Conservation (phyloP, 495 filamentous ascomycete genomes). For the Polyplosphaeria fusca region DNA sequence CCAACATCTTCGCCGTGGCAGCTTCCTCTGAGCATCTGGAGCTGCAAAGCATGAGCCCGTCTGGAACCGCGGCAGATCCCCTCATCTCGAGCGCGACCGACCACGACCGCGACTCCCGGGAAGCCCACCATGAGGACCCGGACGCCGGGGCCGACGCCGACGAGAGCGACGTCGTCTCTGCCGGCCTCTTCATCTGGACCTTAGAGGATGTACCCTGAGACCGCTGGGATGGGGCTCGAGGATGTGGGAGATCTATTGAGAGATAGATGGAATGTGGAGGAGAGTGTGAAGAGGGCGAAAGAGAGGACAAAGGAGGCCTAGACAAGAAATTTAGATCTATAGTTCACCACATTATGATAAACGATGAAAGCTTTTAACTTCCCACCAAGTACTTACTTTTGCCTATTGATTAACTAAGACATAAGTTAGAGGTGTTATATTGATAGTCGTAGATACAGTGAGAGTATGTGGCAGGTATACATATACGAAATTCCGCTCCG, state of each 20-base stretch:
- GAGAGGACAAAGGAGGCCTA: background rate
- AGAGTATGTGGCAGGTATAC: no score
- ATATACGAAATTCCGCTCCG: no score
- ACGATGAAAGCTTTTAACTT: background rate
- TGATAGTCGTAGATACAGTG: no score
- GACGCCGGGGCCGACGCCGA: constrained; percentile 6
- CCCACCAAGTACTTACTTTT: no score
- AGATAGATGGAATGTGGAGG: constrained; percentile 68
- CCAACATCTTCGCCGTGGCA: background rate
- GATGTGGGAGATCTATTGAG: constrained; percentile 72
- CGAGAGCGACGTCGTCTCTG: constrained; percentile 18
- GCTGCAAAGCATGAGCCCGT: constrained; percentile 24
- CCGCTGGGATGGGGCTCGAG: constrained; percentile 74
- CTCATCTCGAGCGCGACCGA: constrained; percentile 15
- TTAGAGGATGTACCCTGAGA: constrained; percentile 80
- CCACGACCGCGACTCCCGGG: background rate
- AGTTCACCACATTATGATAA: background rate
- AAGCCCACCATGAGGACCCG: background rate
- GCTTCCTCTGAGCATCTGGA: constrained; percentile 17
- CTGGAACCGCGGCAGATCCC: constrained; percentile 17
- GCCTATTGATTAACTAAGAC: no score
- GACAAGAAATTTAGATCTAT: background rate
- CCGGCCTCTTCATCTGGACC: constrained; percentile 59
- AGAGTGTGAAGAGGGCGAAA: constrained; percentile 34
- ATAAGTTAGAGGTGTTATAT: no score